Conservation (phyloP, 768 basidiomycete species). For the Tephrocybe sp. region DNA sequence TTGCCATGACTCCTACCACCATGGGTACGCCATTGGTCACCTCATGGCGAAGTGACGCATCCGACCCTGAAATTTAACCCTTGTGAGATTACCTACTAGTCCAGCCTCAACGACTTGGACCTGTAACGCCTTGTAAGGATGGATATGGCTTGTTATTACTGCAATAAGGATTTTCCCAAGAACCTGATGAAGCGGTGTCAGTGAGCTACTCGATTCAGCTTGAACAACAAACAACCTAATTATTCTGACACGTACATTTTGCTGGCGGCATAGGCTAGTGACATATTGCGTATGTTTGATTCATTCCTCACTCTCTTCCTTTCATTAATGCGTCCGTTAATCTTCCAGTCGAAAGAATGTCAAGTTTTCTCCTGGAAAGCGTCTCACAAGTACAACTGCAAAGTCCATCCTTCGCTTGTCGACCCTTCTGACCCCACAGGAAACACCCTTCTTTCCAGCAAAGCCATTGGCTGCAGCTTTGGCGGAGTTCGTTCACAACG, state of each 20-base stretch:
- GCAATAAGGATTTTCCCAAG: constrained; percentile 8
- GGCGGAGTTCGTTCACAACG: constrained; percentile 5
- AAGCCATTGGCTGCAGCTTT: constrained; percentile 12
- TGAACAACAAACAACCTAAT: too few species aligned
- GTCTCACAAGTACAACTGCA: constrained; percentile 13
- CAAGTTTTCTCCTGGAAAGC: constrained; percentile 16
- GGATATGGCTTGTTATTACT: constrained; percentile 9
- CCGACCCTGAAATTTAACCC: too few species aligned
- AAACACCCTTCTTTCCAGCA: neutral
- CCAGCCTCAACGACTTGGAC: too few species aligned
- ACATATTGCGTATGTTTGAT: constrained; percentile 10
- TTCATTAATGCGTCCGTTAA: neutral
- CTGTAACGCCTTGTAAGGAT: neutral
- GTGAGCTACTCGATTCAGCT: neutral
- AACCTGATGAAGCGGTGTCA: constrained; percentile 9
- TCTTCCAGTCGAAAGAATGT: constrained; percentile 13
- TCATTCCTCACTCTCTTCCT: neutral
- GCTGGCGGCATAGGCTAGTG: constrained; percentile 2
- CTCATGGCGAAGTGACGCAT: too few species aligned
- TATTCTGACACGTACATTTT: neutral
- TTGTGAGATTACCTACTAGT: too few species aligned
- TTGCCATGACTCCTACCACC: too few species aligned
- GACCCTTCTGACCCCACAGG: constrained; percentile 3
- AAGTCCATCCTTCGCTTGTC: constrained; percentile 7
- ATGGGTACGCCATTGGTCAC: too few species aligned